phyloP scores from a whole-genome alignment of 2,329 filamentous ascomycete genomes.

The Penicillium concentricum region DNA sequence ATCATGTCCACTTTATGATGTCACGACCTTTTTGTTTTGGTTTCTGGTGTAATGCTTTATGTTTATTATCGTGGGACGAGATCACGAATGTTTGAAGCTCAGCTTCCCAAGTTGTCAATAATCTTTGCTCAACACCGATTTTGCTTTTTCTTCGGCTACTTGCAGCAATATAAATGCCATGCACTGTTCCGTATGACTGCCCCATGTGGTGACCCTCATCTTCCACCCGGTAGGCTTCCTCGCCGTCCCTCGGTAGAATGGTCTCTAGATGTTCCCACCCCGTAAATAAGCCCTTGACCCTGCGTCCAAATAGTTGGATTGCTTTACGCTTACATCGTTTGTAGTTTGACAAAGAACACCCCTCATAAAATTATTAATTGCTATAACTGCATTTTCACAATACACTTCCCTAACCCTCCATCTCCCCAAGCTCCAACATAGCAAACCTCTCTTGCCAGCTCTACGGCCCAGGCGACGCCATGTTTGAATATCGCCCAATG shows the following conservation, averaged over 20 bases:
- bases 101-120: not conserved
- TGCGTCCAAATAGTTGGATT: not conserved
- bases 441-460: too few species aligned
- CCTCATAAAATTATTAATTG: not conserved
- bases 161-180: not conserved
- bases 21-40: slow-evolving; percentile 23
- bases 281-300: not conserved
- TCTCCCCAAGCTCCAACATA: too few species aligned
- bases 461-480: too few species aligned
- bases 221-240: not conserved
- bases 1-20: slow-evolving; percentile 20
- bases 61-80: not conserved
- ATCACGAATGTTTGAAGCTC: not conserved
- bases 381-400: not conserved
- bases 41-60: not conserved
- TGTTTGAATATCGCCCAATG: too few species aligned
- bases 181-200: not conserved
- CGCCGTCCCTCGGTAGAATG: not conserved
- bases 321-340: not conserved
- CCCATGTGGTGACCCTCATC: not conserved
- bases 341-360: not conserved
- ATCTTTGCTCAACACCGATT: not conserved
- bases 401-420: not conserved
- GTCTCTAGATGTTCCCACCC: not conserved
- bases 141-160: not conserved